A percentile compares a stretch with the other conserved stretches of the same genome.
phyloP scores from a whole-genome alignment of 2,329 filamentous ascomycete genomes.

The Didymella lethalis region DNA sequence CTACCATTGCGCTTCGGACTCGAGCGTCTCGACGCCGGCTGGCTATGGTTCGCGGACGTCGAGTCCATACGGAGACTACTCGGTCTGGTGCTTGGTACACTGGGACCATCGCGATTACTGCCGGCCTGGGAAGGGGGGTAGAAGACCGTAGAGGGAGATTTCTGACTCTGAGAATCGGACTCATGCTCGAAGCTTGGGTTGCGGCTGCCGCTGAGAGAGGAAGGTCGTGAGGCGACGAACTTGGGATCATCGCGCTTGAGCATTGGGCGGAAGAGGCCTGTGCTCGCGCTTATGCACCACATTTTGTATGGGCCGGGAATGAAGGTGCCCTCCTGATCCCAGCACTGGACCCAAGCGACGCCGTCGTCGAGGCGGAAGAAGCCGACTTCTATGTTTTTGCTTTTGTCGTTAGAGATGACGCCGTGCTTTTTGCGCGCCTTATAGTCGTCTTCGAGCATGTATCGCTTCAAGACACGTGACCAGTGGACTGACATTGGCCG shows the following conservation, averaged over 20 bases:
- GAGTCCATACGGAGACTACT: constrained; percentile 39
- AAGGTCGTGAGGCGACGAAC: constrained; percentile 37
- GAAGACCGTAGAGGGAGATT: constrained; percentile 43
- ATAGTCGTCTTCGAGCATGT: constrained; percentile 59
- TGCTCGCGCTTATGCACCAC: constrained; percentile 56
- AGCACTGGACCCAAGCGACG: constrained; percentile 59
- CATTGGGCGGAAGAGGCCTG: constrained; percentile 51
- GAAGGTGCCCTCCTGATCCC: constrained; percentile 59
- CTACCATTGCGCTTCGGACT: constrained; percentile 42
- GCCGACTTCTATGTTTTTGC: constrained; percentile 50
- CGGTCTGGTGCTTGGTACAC: constrained; percentile 37
- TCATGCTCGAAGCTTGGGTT: constrained; percentile 36
- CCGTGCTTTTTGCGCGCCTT: constrained; percentile 56
- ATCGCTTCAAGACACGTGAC: constrained; percentile 59
- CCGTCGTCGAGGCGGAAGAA: constrained; percentile 62
- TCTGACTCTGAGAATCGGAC: constrained; percentile 33
- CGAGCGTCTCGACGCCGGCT: constrained; percentile 35
- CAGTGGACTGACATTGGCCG: constrained; percentile 53
- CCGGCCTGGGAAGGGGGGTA: constrained; percentile 29
- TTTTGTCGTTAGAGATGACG: constrained; percentile 50
- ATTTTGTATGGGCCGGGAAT: constrained; percentile 60
- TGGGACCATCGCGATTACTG: constrained; percentile 38
- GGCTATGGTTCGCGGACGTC: constrained; percentile 30
- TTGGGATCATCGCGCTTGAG: constrained; percentile 50
- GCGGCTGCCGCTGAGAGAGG: constrained; percentile 31